A percentile compares a stretch with the other conserved stretches of the same genome.
These are phyloP conservation scores for Populus trichocarpa DNA, from an alignment of 441 rosid genomes.

Conservation along the genomic window DNA sequence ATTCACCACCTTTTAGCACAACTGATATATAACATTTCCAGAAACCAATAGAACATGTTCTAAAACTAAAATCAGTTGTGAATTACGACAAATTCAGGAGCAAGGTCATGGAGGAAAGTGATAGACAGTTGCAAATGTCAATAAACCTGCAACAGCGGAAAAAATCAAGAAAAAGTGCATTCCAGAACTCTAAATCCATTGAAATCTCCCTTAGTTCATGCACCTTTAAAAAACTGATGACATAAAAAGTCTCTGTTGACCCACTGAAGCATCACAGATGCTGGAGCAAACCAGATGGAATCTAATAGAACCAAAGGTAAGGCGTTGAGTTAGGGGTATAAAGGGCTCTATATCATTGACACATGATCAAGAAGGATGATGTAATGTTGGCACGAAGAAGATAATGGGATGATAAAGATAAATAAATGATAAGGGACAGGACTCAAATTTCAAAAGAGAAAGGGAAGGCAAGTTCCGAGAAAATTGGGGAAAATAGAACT, in stretches of 20 bases:
- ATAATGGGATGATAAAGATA: no score
- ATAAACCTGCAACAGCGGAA: not conserved
- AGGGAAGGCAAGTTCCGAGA: not conserved
- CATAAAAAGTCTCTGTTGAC: no score
- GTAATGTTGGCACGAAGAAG: no score
- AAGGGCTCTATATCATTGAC: no score
- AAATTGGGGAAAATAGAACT: not conserved
- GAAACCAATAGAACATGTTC: not conserved
- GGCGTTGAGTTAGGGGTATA: no score
- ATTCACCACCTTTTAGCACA: not conserved
- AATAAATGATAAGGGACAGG: no score
- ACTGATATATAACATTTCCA: not conserved
- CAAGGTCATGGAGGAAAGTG: not conserved
- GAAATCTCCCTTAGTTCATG: not conserved
- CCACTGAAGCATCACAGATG: no score
- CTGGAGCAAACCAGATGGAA: no score
- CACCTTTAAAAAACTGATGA: no score
- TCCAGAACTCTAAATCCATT: not conserved
- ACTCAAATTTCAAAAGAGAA: no score
- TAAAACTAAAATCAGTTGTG: not conserved
- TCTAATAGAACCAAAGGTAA: no score
- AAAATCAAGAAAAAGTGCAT: not conserved
- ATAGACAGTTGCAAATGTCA: not conserved
- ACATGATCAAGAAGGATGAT: no score
- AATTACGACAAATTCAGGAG: not conserved